Base-by-base conservation (phyloP, 2,329 filamentous ascomycete species). In the Polychaeton citri region DNA sequence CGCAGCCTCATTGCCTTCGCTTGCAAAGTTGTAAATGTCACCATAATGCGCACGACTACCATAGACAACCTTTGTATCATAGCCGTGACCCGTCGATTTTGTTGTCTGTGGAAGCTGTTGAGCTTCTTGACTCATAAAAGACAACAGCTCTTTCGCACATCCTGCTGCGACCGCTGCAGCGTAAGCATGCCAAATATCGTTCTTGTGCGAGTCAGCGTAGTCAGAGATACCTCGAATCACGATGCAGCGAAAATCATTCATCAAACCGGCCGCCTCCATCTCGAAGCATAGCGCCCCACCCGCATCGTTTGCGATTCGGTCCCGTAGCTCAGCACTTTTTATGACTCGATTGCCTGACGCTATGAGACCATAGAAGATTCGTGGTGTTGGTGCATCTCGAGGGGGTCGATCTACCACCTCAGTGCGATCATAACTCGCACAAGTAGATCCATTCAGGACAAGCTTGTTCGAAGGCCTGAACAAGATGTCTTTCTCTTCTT, bases 331-430 rank as follows among this genome's bases (percentile, higher is more conserved):
- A 1, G 13, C 58, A 8, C 55, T 57, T 30, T 60, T 63, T 38
- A 66, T 56, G 1, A 66, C 56, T 1, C 38, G 50, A 34, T 66
- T 55, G 10, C 54, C 60, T 1, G 60, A 64, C 2, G 52, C 63
- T 2, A 66, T 52, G 0, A 41, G 34, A 0, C 63, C 63, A 21
- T 65, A 45, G 32, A 61, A 57, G 0, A 65, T 38, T 0, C 6
- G 38, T 13, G 17, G 16, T 3, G 34, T 19, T 3, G 13, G 5
- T 7, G 12, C 24, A 15, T 28, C 24, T 28, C 24, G 12, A 10
- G 7, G 12, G 15, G 12, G 3, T 7, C 24, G 24, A 12, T 7
- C 12, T 15, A 28, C 24, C 12, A 7, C 3, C 15, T 28, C 24
- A 7, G 24, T 4, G n/a, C n/a, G n/a, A n/a, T n/a, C n/a, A n/a